A percentile compares a stretch with the other conserved stretches of the same genome.
These are phyloP conservation scores for Vicia villosa DNA, from an alignment of 306 rosid genomes.

Conservation along the genomic window DNA sequence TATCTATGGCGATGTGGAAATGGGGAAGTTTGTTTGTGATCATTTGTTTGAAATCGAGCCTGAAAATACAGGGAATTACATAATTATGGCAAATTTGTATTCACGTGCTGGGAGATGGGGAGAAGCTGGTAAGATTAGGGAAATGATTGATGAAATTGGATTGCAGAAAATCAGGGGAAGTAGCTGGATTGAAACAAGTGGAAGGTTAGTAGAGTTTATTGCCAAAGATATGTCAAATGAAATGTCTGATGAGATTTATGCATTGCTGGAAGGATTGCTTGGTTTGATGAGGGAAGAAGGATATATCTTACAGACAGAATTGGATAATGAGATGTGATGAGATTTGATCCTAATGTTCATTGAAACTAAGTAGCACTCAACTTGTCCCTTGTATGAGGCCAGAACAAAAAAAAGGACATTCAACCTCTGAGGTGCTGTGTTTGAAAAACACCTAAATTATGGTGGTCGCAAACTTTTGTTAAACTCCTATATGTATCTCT, in stretches of 20 bases:
- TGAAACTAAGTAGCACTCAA: not conserved
- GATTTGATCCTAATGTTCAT: conserved; percentile 28
- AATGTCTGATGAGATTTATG: conserved; percentile 55
- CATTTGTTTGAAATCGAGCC: conserved; percentile 71
- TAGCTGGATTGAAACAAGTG: conserved; percentile 72
- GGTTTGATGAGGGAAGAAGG: conserved; percentile 65
- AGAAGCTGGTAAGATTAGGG: conserved; percentile 73
- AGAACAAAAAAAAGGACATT: not conserved
- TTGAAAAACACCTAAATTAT: too few relatives aligned
- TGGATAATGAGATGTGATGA: too few relatives aligned
- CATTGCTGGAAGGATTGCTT: conserved; percentile 58
- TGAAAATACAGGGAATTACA: conserved; percentile 75
- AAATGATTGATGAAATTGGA: conserved; percentile 61
- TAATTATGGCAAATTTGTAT: conserved; percentile 86
- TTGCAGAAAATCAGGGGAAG: conserved; percentile 67
- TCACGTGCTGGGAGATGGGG: conserved; percentile 78
- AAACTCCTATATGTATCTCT: too few relatives aligned
- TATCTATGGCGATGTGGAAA: conserved; percentile 66
- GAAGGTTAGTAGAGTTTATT: conserved; percentile 50
- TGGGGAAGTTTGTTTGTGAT: conserved; percentile 69
- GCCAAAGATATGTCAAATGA: conserved; percentile 60
- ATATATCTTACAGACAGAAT: conserved; percentile 45
- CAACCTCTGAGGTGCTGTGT: conserved; percentile 15
- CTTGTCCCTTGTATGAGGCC: not conserved
- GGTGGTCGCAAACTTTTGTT: too few relatives aligned